These are phyloP conservation scores for Tolypocladium ophioglossoides DNA, from an alignment of 2,329 filamentous ascomycete genomes.

Conservation along the genomic window DNA sequence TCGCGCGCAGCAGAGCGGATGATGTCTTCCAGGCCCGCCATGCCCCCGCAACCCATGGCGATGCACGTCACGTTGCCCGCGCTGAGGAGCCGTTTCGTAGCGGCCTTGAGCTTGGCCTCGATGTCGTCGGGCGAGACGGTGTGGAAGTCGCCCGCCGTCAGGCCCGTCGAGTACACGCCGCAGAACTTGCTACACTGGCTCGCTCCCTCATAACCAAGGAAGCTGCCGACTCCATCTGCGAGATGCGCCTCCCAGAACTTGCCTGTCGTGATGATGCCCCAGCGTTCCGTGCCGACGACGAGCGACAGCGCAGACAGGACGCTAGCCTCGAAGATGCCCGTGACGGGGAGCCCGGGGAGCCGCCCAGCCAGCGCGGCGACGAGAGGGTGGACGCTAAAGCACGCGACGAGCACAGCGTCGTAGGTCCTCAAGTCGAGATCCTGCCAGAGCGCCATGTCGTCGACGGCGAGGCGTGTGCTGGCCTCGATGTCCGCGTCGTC, in stretches of 20 bases:
- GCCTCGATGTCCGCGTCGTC: constrained; percentile 54
- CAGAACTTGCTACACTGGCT: constrained; percentile 47
- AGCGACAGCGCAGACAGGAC: constrained; percentile 53
- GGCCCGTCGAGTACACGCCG: constrained; percentile 71
- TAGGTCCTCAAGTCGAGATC: constrained; percentile 32
- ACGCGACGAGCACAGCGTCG: constrained; percentile 77
- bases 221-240: constrained; percentile 48
- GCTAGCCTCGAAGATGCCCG: constrained; percentile 81
- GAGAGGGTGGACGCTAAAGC: constrained; percentile 77
- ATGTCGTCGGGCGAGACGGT: constrained; percentile 55
- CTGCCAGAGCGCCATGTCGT: constrained; percentile 31
- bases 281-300: constrained; percentile 33
- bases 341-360: constrained; percentile 12
- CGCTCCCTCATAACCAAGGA: constrained; percentile 42
- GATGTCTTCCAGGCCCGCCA: constrained; percentile 73
- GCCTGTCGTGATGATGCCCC: constrained; percentile 85
- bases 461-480: constrained; percentile 53
- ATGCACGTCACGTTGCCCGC: constrained; percentile 52
- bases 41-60: constrained; percentile 81
- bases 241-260: constrained; percentile 73
- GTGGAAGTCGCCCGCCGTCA: constrained; percentile 74
- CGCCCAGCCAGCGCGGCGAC: constrained; percentile 44
- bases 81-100: constrained; percentile 54
- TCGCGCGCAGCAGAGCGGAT: constrained; percentile 61
- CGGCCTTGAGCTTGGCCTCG: constrained; percentile 52